Base-by-base conservation (phyloP, 441 rosid species). In the Euphorbia celastroides region DNA sequence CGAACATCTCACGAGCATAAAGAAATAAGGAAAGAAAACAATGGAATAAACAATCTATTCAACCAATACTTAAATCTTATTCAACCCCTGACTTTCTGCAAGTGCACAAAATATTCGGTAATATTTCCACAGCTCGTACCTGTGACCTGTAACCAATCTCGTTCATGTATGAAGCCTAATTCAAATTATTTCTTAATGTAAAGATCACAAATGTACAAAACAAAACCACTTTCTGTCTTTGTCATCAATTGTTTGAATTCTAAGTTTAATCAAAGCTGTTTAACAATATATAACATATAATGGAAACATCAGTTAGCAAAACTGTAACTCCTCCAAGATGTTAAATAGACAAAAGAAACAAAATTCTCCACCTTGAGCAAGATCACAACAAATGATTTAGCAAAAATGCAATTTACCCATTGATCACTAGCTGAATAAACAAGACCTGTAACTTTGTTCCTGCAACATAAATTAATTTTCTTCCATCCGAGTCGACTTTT, bases 251-350 rank as follows among this genome's bases (percentile, higher is more conserved):
- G n/a, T n/a, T n/a, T n/a, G n/a, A n/a, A n/a, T n/a, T n/a, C n/a
- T 48, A 69, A 42, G 34, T 71, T 56, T 52, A 70, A 64, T 66
- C 6, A 65, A 61, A 34, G 38, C 9, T 34, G 38, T 34, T 38
- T 38, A 38, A 38, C 44, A 38, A 38, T 38, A 38, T 36, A 32
- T 73, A 59, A 71, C 30, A 67, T 65, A 72, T 34, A 61, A 66
- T 16, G 13, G 59, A 50, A 67, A 66, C 58, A 60, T 75, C 60
- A 32, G 79, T 78, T 64, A 41, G 75, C 89, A 85, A 83, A 82
- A 84, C 71, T 78, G 78, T 67, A 72, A 71, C 73, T 65, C 61
- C 64, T 65, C 54, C 69, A 55, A 46, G 71, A 78, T 3, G 5
- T 9, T 34, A 34, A 34, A 34, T 3, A 9, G 67, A 68, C 63